phyloP scores from a whole-genome alignment of 1,284 basidiomycete genomes.

The Tetrapyrgos nigripes region DNA sequence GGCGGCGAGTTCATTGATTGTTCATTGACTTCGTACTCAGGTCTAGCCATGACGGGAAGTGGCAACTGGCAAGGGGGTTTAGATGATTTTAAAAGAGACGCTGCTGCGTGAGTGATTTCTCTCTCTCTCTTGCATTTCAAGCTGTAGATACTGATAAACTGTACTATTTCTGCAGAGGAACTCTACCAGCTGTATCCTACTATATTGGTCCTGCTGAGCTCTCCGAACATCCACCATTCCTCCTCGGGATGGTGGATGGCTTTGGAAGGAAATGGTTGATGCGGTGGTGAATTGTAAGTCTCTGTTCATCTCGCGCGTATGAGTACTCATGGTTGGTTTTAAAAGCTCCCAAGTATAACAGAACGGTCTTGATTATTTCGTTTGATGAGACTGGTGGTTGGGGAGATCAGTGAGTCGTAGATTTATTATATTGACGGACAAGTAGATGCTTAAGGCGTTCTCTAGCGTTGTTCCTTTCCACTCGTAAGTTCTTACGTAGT shows the following conservation, averaged over 20 bases:
- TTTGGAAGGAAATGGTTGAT: conserved; percentile 11
- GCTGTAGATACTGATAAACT: neutral
- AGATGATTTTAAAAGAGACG: conserved; percentile 10
- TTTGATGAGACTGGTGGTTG: conserved; percentile 14
- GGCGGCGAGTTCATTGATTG: neutral
- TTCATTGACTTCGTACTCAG: neutral
- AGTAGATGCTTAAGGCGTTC: neutral
- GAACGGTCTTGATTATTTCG: conserved; percentile 9
- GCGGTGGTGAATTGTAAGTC: conserved; percentile 3
- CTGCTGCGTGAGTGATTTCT: conserved; percentile 3
- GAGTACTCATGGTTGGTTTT: too few relatives aligned
- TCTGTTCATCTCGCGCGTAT: too few relatives aligned
- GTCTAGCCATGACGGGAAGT: conserved; percentile 12
- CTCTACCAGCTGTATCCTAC: conserved; percentile 12
- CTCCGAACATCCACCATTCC: conserved; percentile 12
- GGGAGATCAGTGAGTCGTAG: conserved; percentile 13
- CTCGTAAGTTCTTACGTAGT: neutral
- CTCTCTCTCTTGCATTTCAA: neutral
- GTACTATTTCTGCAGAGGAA: neutral
- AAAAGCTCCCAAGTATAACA: conserved; percentile 14
- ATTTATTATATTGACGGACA: neutral
- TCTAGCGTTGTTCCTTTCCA: conserved; percentile 11
- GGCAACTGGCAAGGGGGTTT: conserved; percentile 17
- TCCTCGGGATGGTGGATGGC: conserved; percentile 12
- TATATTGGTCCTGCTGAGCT: conserved; percentile 14